A percentile compares a stretch with the other conserved stretches of the same genome.
phyloP scores from a whole-genome alignment of 2,329 filamentous ascomycete species.

The Alternaria triticina region DNA sequence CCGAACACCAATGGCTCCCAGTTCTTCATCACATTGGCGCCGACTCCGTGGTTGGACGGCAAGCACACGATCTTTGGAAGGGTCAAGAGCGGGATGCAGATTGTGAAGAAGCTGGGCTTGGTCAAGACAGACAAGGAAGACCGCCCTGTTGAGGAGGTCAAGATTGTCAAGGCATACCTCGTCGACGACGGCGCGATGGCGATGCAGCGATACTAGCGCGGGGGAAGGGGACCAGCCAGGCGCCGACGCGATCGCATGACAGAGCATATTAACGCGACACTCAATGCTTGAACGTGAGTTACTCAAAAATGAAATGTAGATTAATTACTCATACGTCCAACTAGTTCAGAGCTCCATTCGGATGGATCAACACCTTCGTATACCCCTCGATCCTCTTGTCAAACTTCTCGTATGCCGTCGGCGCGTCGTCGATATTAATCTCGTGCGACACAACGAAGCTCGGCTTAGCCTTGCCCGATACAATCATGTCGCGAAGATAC shows the following conservation, averaged over 20 bases:
- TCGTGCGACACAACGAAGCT: constrained; percentile 72
- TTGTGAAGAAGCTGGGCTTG: constrained; percentile 87
- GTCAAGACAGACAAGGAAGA: constrained; percentile 86
- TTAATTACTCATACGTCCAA: constrained; percentile 10
- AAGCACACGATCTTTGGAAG: constrained; percentile 97
- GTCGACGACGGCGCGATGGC: constrained; percentile 64
- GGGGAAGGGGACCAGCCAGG: not conserved
- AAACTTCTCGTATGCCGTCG: constrained; percentile 69
- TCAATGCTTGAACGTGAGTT: not conserved
- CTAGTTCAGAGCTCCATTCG: constrained; percentile 58
- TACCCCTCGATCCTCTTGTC: constrained; percentile 70
- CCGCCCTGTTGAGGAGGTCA: constrained; percentile 80
- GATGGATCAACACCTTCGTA: constrained; percentile 72
- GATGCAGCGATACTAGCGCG: constrained; percentile 28
- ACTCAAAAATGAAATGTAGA: not conserved
- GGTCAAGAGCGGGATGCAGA: constrained; percentile 80
- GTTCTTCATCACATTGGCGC: constrained; percentile 94
- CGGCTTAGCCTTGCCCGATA: constrained; percentile 68
- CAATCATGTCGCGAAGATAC: constrained; percentile 70
- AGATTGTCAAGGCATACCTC: constrained; percentile 75
- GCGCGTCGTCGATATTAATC: constrained; percentile 67
- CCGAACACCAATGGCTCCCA: constrained; percentile 93
- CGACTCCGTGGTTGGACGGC: constrained; percentile 94
- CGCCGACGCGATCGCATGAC: not conserved
- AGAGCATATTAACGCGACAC: not conserved